Base-by-base conservation (phyloP, 495 filamentous ascomycete genomes). In the Evernia prunastri region DNA sequence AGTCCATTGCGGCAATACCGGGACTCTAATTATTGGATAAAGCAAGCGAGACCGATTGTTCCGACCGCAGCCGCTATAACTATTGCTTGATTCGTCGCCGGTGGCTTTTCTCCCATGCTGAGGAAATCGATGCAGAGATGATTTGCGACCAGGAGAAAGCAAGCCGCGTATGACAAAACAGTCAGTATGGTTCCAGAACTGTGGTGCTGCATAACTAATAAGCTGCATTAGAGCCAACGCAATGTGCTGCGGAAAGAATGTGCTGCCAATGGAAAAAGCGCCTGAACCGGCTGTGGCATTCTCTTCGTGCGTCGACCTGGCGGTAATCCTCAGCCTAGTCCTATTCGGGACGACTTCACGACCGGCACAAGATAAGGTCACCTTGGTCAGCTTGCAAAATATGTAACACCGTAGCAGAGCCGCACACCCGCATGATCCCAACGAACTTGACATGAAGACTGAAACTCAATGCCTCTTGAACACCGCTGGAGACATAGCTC, bases 401-500 rank as follows among this genome's bases (percentile, higher is more conserved):
- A n/a, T n/a, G n/a, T n/a, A 54, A 45, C 29, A 54, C 15, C 15
- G 17, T 10, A 35, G 13, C 25, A 17, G 51, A 45, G 35, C 51
- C 61, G 51, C 61, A 57, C 51, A 63, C 29, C 61, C 61, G 61
- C 61, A 56, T 31, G 27, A 54, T 54, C 29, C 51, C 27, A 18
- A 54, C 29, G 15, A 54, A 9, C 51, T 51, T 51, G 45, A 49
- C 45, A 25, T 27, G 47, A 51, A 27, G 4, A 3, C 25, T 29
- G 25, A 12, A 51, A 15, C 13, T 13, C 47, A 29, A 51, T 25
- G 47, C 12, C 23, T 51, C 12, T 12, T 49, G 25, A 12, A 51
- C 47, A 29, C 11, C 47, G 47, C 47, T 27, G 11, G 25, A 51
- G 25, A 25, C 47, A 13, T 5, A 51, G n/a, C 45, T 25, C n/a